Percentiles rank a stretch among this genome's conserved stretches.
Evolutionary conservation across 1,139 yeast species (phyloP).

Genomic region (Candida smagusa): DNA sequence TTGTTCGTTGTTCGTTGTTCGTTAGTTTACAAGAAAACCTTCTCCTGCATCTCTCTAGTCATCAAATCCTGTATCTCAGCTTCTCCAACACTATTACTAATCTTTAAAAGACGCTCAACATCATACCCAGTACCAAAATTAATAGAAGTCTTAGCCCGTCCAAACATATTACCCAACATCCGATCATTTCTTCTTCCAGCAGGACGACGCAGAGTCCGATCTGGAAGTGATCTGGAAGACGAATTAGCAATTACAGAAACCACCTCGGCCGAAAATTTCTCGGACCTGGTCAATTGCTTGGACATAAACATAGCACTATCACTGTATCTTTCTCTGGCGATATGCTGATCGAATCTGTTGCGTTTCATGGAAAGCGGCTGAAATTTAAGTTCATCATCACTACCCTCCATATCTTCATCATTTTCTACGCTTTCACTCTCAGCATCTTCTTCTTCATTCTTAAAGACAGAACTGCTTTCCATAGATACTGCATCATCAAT

Average conservation of each 20-base stretch:
- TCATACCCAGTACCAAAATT: slow-evolving; percentile 8
- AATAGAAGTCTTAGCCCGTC: not conserved
- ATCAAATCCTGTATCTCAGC: slow-evolving; percentile 19
- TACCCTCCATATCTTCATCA: slow-evolving; percentile 12
- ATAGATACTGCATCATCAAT: slow-evolving; percentile 17
- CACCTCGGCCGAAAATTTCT: slow-evolving; percentile 8
- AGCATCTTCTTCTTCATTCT: slow-evolving; percentile 10
- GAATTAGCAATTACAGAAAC: slow-evolving; percentile 5
- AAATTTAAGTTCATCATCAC: slow-evolving; percentile 6
- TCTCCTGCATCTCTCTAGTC: slow-evolving; percentile 22
- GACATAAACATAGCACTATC: not conserved
- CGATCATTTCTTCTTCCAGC: too few relatives aligned
- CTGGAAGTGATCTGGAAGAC: too few relatives aligned
- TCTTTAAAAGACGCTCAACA: slow-evolving; percentile 6
- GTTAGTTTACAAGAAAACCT: slow-evolving; percentile 13
- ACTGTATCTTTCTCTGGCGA: slow-evolving; percentile 2
- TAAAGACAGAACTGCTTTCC: slow-evolving; percentile 13
- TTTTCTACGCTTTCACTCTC: slow-evolving; percentile 5
- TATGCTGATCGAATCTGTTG: slow-evolving; percentile 3
- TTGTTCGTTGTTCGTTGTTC: not conserved
- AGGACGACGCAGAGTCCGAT: too few relatives aligned
- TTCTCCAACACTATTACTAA: slow-evolving; percentile 12
- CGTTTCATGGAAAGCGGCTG: slow-evolving; percentile 6
- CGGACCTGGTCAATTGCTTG: slow-evolving; percentile 5
- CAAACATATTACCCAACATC: too few relatives aligned